These are phyloP conservation scores for Cryptococcus neoformans DNA, from an alignment of 1,284 basidiomycete genomes.

Conservation along the genomic window DNA sequence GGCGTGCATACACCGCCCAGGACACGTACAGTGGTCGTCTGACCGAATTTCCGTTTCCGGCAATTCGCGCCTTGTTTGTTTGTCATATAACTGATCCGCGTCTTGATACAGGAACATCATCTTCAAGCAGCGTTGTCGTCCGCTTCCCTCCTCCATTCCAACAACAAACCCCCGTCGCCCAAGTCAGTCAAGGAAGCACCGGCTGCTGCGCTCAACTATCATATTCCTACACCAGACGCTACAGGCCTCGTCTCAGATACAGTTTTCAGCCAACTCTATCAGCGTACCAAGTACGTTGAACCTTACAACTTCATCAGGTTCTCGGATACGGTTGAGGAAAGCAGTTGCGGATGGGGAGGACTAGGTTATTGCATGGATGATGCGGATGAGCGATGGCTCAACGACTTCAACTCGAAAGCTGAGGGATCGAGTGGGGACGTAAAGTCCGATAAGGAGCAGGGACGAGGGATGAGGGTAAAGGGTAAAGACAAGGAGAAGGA, in stretches of 20 bases:
- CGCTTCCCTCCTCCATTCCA: conserved; percentile 44
- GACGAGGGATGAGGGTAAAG: conserved; percentile 47
- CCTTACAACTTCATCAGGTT: conserved; percentile 76
- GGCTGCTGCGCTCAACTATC: conserved; percentile 56
- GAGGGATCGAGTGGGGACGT: conserved; percentile 65
- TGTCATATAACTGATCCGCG: conserved; percentile 48
- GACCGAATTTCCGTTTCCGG: conserved; percentile 20
- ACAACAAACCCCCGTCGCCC: conserved; percentile 17
- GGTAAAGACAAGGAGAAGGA: conserved; percentile 51
- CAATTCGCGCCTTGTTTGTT: conserved; percentile 15
- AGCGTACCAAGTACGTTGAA: conserved; percentile 66
- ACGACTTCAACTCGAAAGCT: conserved; percentile 84
- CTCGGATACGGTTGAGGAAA: conserved; percentile 86
- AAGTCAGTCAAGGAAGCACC: conserved; percentile 8
- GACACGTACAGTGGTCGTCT: conserved; percentile 1
- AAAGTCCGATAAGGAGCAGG: conserved; percentile 50
- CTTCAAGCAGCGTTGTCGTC: conserved; percentile 63
- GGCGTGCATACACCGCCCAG: conserved; percentile 2
- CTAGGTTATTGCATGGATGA: conserved; percentile 88
- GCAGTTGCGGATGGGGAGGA: conserved; percentile 46
- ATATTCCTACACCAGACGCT: conserved; percentile 89
- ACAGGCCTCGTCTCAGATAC: conserved; percentile 69
- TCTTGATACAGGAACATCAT: conserved; percentile 79
- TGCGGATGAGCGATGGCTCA: conserved; percentile 90
- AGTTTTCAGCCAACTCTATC: conserved; percentile 66